Evolutionary conservation across 495 filamentous ascomycete genomes (phyloP).

Genomic region (Thermochaetoides thermophila): DNA sequence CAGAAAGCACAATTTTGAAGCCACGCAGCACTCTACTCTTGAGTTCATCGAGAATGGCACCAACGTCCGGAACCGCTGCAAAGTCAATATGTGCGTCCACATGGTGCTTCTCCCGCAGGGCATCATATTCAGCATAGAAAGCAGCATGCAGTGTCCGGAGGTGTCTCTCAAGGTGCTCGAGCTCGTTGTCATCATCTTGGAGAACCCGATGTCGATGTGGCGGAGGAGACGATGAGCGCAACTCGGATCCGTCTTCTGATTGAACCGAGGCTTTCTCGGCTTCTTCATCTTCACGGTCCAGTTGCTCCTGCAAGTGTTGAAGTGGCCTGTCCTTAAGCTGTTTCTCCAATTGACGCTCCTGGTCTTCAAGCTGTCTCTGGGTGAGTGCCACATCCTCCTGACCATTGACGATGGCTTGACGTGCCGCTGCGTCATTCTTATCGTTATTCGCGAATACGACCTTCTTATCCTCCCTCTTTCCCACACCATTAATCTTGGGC

Average conservation of each 20-base stretch:
- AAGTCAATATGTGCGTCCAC: conserved; percentile 36
- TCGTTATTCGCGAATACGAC: conserved; percentile 6
- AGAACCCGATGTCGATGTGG: conserved; percentile 59
- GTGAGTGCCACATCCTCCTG: conserved; percentile 56
- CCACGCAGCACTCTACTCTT: conserved; percentile 57
- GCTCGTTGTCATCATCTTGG: conserved; percentile 70
- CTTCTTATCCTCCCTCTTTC: conserved; percentile 9
- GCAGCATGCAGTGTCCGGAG: conserved; percentile 57
- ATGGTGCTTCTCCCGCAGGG: conserved; percentile 3
- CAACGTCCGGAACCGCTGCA: conserved; percentile 68
- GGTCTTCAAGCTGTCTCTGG: conserved; percentile 61
- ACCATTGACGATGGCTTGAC: conserved; percentile 61
- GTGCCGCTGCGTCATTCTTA: conserved; percentile 33
- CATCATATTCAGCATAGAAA: conserved; percentile 71
- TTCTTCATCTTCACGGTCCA: conserved; percentile 69
- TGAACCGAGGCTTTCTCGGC: conserved; percentile 34
- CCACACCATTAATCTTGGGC: conserved; percentile 8
- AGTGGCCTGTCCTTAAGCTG: conserved; percentile 82
- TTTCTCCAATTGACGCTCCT: conserved; percentile 70
- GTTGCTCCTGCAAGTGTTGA: conserved; percentile 70
- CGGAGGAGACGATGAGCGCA: conserved; percentile 21
- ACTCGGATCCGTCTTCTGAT: conserved; percentile 18
- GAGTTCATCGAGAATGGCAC: conserved; percentile 60
- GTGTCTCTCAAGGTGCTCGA: conserved; percentile 56
- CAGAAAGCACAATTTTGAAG: conserved; percentile 68